Evolutionary conservation across 768 basidiomycete genomes (phyloP).

Genomic region (Cystobasidiopsis lactophilus): DNA sequence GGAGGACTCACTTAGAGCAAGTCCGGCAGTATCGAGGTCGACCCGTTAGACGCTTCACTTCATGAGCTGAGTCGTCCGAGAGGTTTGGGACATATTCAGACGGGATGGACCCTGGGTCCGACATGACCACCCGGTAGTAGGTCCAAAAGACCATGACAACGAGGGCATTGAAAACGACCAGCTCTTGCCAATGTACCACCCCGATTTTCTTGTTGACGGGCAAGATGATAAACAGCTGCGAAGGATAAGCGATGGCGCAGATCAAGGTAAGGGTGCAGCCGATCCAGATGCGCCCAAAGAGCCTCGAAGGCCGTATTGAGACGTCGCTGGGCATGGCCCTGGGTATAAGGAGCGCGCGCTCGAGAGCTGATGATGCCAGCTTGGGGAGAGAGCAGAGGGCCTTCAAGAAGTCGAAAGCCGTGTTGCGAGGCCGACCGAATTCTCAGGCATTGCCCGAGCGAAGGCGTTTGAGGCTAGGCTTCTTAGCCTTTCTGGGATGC

Average conservation of each 20-base stretch:
- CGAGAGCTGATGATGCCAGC: too few species aligned
- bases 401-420: not conserved
- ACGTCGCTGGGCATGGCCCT: not conserved
- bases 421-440: not conserved
- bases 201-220: conserved; percentile 50
- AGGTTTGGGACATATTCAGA: conserved; percentile 48
- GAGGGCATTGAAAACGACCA: conserved; percentile 34
- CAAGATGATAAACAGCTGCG: conserved; percentile 68
- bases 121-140: conserved; percentile 59
- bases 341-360: too few species aligned
- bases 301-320: not conserved
- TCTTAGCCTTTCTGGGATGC: too few species aligned
- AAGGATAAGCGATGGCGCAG: conserved; percentile 63
- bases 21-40: conserved; percentile 63
- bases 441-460: too few species aligned
- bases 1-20: conserved; percentile 67
- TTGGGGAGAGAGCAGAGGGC: too few species aligned
- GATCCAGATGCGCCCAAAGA: not conserved
- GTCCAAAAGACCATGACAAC: conserved; percentile 66
- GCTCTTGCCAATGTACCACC: conserved; percentile 1
- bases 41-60: conserved; percentile 75
- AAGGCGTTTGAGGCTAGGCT: too few species aligned
- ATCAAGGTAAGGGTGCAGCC: conserved; percentile 17
- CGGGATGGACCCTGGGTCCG: conserved; percentile 70
- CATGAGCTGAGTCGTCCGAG: conserved; percentile 43